Conservation (phyloP, 2,329 filamentous ascomycete genomes). For the Aspergillus sp. region DNA sequence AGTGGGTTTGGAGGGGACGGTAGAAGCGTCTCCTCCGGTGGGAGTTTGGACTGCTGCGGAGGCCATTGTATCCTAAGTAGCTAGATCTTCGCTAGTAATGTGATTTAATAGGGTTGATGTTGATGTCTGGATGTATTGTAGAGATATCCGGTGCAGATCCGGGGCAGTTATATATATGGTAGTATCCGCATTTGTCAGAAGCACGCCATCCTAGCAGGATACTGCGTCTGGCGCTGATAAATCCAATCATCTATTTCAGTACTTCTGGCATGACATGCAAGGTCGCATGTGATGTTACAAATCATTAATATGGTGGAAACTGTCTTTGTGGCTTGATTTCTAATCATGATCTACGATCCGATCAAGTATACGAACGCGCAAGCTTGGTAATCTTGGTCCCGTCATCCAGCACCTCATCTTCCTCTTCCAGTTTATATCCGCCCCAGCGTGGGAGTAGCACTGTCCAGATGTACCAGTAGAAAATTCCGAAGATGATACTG, state of each 20-base stretch:
- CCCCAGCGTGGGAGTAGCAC: slow-evolving; percentile 60
- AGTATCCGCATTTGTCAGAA: slow-evolving; percentile 33
- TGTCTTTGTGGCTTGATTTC: not conserved
- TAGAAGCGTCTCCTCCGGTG: slow-evolving; percentile 11
- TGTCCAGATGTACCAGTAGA: slow-evolving; percentile 72
- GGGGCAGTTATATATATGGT: not conserved
- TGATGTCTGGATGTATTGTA: not conserved
- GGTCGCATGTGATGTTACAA: not conserved
- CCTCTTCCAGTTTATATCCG: slow-evolving; percentile 65
- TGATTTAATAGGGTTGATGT: not conserved
- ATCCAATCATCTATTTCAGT: slow-evolving; percentile 15
- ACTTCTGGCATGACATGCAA: not conserved
- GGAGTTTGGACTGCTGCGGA: slow-evolving; percentile 32
- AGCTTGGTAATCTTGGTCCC: slow-evolving; percentile 68
- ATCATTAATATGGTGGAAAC: not conserved
- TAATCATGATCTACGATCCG: not conserved
- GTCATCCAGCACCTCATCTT: slow-evolving; percentile 61
- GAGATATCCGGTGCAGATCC: not conserved
- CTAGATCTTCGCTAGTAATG: too few relatives aligned
- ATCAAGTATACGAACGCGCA: slow-evolving; percentile 28
- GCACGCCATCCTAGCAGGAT: slow-evolving; percentile 34
- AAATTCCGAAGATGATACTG: slow-evolving; percentile 59
- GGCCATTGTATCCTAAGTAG: slow-evolving; percentile 19
- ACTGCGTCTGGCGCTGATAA: slow-evolving; percentile 31
- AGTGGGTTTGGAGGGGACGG: slow-evolving; percentile 17